phyloP scores from a whole-genome alignment of 495 filamentous ascomycete species.

The Penicillium tannophilum region DNA sequence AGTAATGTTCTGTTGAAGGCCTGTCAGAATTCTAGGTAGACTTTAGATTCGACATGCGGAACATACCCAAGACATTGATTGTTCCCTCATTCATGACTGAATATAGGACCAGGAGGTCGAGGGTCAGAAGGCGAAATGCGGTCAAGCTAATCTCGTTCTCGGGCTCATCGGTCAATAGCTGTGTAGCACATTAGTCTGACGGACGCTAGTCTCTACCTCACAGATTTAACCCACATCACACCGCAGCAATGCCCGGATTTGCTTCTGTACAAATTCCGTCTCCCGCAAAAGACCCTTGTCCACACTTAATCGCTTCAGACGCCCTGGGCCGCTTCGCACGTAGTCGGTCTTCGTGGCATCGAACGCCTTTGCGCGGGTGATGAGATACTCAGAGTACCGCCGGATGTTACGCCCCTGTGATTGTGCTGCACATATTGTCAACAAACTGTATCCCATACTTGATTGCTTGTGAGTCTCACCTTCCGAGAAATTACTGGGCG shows the following conservation, averaged over 20 bases:
- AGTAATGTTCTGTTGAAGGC: conserved; percentile 77
- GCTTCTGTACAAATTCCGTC: conserved; percentile 87
- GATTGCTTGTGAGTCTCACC: conserved; percentile 55
- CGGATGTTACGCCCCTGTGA: conserved; percentile 94
- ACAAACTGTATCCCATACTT: neutral
- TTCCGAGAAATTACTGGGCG: conserved; percentile 89
- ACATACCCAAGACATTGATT: conserved; percentile 91
- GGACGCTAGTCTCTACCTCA: neutral
- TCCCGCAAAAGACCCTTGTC: conserved; percentile 93
- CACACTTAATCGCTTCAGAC: conserved; percentile 82
- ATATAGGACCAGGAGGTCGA: conserved; percentile 89
- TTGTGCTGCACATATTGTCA: conserved; percentile 60
- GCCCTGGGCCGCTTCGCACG: conserved; percentile 78
- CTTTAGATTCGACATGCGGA: neutral
- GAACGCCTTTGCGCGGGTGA: conserved; percentile 78
- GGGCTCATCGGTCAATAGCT: conserved; percentile 84
- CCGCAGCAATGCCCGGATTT: conserved; percentile 81
- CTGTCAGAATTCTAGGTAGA: conserved; percentile 17
- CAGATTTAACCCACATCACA: conserved; percentile 70
- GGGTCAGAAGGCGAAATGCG: conserved; percentile 89
- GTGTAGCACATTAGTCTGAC: conserved; percentile 29
- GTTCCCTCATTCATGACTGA: conserved; percentile 96
- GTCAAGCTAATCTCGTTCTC: conserved; percentile 98
- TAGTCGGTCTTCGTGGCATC: conserved; percentile 85
- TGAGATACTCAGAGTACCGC: conserved; percentile 85